Evolutionary conservation across 768 basidiomycete genomes (phyloP).

Genomic region (Rhodotorula kratochvilovae): DNA sequence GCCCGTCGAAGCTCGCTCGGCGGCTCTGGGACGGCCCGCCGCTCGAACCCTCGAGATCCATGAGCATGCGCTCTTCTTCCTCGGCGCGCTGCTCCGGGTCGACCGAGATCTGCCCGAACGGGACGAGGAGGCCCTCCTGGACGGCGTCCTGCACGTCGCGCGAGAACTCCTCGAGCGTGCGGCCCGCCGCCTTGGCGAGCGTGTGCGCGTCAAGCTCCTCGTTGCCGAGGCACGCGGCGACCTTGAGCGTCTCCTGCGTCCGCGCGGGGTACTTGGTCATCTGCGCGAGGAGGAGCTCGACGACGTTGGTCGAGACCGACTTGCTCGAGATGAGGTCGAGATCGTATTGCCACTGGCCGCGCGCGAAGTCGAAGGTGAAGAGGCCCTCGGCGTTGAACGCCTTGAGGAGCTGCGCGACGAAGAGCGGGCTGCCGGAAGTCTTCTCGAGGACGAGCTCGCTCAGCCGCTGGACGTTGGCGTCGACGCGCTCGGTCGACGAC

Average conservation of each 20-base stretch:
- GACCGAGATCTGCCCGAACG: background rate
- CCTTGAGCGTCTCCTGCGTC: slow-evolving; percentile 17
- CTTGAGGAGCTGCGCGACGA: slow-evolving; percentile 35
- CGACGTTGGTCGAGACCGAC: slow-evolving; percentile 30
- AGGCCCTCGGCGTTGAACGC: slow-evolving; percentile 32
- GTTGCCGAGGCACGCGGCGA: slow-evolving; percentile 35
- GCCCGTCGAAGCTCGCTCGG: too few species aligned
- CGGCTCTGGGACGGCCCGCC: too few species aligned
- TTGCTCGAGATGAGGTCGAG: slow-evolving; percentile 25
- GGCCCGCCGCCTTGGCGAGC: slow-evolving; percentile 18
- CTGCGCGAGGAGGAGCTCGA: slow-evolving; percentile 33
- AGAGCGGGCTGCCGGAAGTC: slow-evolving; percentile 24
- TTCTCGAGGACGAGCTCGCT: slow-evolving; percentile 25
- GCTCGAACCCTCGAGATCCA: too few species aligned
- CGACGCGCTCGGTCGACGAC: background rate
- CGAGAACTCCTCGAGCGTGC: slow-evolving; percentile 12
- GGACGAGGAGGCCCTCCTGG: slow-evolving; percentile 24
- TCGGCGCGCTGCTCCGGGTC: background rate
- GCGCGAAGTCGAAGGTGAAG: slow-evolving; percentile 29
- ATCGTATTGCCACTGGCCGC: slow-evolving; percentile 26
- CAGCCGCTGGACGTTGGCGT: slow-evolving; percentile 2
- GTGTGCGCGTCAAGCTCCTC: slow-evolving; percentile 10
- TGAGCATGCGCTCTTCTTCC: background rate
- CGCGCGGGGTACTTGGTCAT: slow-evolving; percentile 17
- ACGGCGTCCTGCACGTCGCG: slow-evolving; percentile 28